These are phyloP conservation scores for Aspergillus mulundensis DNA, from an alignment of 495 filamentous ascomycete genomes.

Conservation along the genomic window DNA sequence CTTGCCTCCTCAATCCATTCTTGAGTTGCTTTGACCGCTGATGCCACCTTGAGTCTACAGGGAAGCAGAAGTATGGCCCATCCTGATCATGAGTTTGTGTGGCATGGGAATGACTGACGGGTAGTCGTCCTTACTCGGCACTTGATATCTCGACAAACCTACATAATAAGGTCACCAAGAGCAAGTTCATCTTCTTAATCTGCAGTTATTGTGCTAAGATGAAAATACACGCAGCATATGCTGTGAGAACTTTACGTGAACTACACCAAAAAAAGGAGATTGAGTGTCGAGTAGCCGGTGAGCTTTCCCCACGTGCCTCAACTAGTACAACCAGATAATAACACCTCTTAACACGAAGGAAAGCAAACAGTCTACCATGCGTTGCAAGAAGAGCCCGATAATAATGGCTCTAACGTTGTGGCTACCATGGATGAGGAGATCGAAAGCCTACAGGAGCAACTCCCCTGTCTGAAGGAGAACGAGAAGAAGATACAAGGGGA, in stretches of 20 bases:
- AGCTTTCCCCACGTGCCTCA: neutral
- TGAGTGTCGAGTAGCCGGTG: conserved; percentile 54
- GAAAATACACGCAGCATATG: conserved; percentile 38
- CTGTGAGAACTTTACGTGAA: conserved; percentile 60
- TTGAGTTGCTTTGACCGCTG: neutral
- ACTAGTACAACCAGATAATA: neutral
- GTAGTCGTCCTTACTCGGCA: conserved; percentile 60
- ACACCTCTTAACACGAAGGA: conserved; percentile 28
- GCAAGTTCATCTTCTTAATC: conserved; percentile 24
- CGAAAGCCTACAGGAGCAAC: conserved; percentile 43
- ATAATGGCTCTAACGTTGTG: conserved; percentile 40
- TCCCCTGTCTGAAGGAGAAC: conserved; percentile 42
- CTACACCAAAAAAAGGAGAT: conserved; percentile 58
- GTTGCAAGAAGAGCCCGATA: conserved; percentile 48
- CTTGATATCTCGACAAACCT: conserved; percentile 64
- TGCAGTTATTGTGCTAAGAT: conserved; percentile 1
- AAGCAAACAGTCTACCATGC: conserved; percentile 64
- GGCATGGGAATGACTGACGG: conserved; percentile 5
- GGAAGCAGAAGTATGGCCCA: conserved; percentile 51
- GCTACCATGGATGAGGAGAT: conserved; percentile 48
- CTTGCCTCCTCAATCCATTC: neutral
- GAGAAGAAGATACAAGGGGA: conserved; percentile 50
- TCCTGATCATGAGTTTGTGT: neutral
- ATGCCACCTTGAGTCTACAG: conserved; percentile 24
- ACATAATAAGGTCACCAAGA: conserved; percentile 64